phyloP scores from a whole-genome alignment of 495 filamentous ascomycete species.

The Lichenothelia convexa region DNA sequence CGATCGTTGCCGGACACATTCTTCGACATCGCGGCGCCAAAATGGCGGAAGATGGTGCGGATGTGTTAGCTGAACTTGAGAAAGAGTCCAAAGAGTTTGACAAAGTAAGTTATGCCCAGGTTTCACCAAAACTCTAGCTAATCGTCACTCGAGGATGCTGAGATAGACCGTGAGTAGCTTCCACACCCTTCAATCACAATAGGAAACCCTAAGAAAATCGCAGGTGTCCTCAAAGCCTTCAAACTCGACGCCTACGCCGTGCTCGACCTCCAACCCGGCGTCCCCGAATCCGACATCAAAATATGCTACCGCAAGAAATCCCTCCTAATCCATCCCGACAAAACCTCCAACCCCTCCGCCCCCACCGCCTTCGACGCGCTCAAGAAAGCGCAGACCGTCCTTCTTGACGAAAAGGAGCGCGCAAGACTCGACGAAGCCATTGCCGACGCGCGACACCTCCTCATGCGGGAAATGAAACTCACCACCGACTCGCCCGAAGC shows the following conservation, averaged over 20 bases:
- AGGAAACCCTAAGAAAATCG: conserved; percentile 6
- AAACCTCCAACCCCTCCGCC: conserved; percentile 77
- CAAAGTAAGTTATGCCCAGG: conserved; percentile 53
- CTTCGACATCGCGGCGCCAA: no score
- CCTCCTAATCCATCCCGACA: conserved; percentile 95
- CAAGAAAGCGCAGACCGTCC: conserved; percentile 77
- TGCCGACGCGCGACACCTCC: conserved; percentile 79
- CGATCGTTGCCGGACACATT: no score
- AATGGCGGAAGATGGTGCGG: conserved; percentile 39
- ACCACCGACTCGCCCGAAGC: conserved; percentile 75
- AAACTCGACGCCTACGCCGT: conserved; percentile 85
- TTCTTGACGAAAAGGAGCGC: conserved; percentile 89
- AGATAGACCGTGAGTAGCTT: conserved; percentile 95
- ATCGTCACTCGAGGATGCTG: conserved; percentile 50
- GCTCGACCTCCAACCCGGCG: conserved; percentile 87
- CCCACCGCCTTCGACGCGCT: conserved; percentile 94
- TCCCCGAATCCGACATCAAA: conserved; percentile 93
- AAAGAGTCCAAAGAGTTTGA: conserved; percentile 75
- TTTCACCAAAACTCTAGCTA: background rate
- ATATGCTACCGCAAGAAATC: conserved; percentile 85
- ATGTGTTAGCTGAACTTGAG: conserved; percentile 70
- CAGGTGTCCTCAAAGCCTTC: conserved; percentile 80
- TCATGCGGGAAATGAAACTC: conserved; percentile 87
- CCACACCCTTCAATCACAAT: no score
- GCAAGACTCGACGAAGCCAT: conserved; percentile 81